Percentiles rank a stretch among this genome's conserved stretches.
Evolutionary conservation across 2,329 filamentous ascomycete genomes (phyloP).

Genomic region (Dendrostoma leiphaemia): DNA sequence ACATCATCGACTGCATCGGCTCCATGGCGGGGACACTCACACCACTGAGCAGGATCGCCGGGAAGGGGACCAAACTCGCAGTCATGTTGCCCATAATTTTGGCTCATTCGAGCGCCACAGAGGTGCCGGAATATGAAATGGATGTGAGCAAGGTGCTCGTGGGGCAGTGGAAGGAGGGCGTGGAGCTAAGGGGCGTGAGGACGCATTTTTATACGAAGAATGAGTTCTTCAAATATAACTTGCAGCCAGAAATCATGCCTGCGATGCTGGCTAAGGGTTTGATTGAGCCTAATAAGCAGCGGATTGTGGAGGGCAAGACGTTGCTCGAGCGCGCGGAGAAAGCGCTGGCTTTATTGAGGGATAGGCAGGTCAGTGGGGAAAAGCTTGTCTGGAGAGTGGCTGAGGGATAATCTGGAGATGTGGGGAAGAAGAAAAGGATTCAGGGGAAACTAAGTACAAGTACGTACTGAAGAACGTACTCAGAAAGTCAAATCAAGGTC

Average conservation of each 20-base stretch:
- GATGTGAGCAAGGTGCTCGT: conserved; percentile 40
- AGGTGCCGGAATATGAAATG: conserved; percentile 53
- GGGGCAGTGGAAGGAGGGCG: conserved; percentile 50
- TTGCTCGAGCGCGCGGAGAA: conserved; percentile 35
- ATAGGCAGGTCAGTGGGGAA: conserved; percentile 25
- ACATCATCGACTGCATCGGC: conserved; percentile 56
- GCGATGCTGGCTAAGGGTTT: conserved; percentile 38
- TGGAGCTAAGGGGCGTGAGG: conserved; percentile 50
- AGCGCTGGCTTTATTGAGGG: conserved; percentile 24
- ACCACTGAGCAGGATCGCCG: conserved; percentile 50
- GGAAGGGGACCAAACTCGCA: conserved; percentile 49
- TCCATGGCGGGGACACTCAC: conserved; percentile 43
- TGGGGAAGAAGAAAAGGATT: background rate
- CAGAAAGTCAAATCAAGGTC: background rate
- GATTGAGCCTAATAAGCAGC: conserved; percentile 40
- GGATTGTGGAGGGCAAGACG: conserved; percentile 41
- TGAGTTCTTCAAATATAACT: conserved; percentile 50
- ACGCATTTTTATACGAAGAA: conserved; percentile 58
- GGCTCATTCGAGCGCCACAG: conserved; percentile 44
- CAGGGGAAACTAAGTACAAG: background rate
- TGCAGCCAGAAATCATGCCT: conserved; percentile 55
- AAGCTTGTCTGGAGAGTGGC: conserved; percentile 29
- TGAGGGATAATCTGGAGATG: conserved; percentile 15
- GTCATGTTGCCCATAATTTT: conserved; percentile 60
- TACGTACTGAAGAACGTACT: background rate